Percentiles rank a stretch among this genome's conserved stretches.
Evolutionary conservation across 2,329 filamentous ascomycete genomes (phyloP).

Genomic region (Helicocarpus griseus): DNA sequence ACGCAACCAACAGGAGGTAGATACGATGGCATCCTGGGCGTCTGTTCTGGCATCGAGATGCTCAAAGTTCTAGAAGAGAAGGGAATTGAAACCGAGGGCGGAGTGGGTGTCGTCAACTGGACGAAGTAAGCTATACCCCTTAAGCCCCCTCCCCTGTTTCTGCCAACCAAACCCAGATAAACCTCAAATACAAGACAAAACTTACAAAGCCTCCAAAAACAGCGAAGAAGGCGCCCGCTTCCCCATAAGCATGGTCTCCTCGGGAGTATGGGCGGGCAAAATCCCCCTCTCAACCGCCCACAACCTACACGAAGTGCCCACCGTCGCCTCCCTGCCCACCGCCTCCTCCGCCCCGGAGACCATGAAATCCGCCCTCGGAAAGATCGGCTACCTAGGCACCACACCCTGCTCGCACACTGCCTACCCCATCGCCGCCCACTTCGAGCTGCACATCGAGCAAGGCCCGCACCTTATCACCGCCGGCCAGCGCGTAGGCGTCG

Average conservation of each 20-base stretch:
- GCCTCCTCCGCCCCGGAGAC: constrained; percentile 48
- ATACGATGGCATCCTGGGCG: constrained; percentile 58
- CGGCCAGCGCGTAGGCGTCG: constrained; percentile 56
- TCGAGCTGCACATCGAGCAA: constrained; percentile 80
- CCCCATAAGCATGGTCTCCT: constrained; percentile 63
- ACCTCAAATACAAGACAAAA: background rate
- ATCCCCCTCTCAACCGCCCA: constrained; percentile 56
- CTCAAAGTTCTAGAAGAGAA: constrained; percentile 59
- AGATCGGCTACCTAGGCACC: constrained; percentile 60
- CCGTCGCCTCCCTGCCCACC: constrained; percentile 31
- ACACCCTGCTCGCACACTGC: constrained; percentile 47
- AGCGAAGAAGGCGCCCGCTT: constrained; percentile 76
- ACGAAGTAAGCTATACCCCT: constrained; percentile 46
- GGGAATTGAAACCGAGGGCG: constrained; percentile 57
- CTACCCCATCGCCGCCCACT: constrained; percentile 64
- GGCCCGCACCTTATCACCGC: constrained; percentile 62
- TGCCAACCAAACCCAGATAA: constrained; percentile 23
- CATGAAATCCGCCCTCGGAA: constrained; percentile 58
- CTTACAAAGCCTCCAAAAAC: background rate
- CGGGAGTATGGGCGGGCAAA: constrained; percentile 65
- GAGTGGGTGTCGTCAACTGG: constrained; percentile 68
- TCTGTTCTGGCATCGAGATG: constrained; percentile 64
- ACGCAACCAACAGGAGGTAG: constrained; percentile 38
- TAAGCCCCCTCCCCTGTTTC: background rate
- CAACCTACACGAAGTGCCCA: constrained; percentile 50